Base-by-base conservation (phyloP, 2,329 filamentous ascomycete genomes). In the Colletotrichum endophyticum region DNA sequence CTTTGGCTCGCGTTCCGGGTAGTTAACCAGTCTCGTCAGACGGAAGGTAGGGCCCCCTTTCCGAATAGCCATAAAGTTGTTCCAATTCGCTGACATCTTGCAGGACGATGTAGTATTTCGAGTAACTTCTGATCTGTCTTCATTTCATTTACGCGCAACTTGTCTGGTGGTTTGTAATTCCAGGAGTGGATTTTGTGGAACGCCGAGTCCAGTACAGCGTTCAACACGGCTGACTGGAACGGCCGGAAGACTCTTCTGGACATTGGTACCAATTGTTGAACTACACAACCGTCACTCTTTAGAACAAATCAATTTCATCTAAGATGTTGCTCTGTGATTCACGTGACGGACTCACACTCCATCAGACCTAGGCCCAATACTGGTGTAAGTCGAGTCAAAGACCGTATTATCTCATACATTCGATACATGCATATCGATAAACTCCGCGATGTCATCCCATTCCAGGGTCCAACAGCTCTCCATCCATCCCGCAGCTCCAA, bases 131-230 rank as follows among this genome's bases (percentile, higher is more conserved):
- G n/a, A 9, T 39, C 8, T 39, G 36, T 39, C 36, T 19, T 1
- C 8, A 39, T 9, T 3, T 8, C 15, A 3, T 0, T 8, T 5
- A 2, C 15, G 0, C n/a, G 53, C 11, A 57, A 57, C 7, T 7
- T 57, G 15, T 57, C 5, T 27, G 25, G 13, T 57, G 22, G 7
- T 25, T 57, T 27, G 22, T 5, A 57, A 27, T 0, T 34, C 32
- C 13, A 34, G 32, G 12, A 34, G 32, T 16, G 15, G 34, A 36
- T 36, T 0, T 8, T 36, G 34, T 36, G 15, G 22, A 27, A 1
- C 53, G 7, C 53, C 53, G 1, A 57, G 53, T 57, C 8, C 53
- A 57, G 22, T 16, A 9, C 53, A 27, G 53, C 53, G 22, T 57
- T 27, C 15, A 16, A 57, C 53, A 25, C 22, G 16, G 15, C 13